Evolutionary conservation across 1,284 basidiomycete species (phyloP).

Genomic region (Fomitiporia mediterranea): DNA sequence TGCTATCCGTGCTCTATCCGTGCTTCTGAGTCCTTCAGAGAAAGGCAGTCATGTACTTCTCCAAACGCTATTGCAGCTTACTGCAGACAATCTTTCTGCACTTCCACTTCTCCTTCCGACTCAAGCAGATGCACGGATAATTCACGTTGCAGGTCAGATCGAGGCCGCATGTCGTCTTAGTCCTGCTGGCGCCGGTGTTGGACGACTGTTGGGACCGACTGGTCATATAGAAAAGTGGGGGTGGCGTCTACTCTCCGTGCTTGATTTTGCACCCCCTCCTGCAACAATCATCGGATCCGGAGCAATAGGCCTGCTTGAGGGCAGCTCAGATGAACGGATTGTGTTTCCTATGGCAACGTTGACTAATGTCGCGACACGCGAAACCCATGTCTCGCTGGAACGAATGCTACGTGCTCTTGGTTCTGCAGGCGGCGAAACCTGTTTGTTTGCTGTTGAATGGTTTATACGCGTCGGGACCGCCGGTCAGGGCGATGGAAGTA

Average conservation of each 20-base stretch:
- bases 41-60: conserved; percentile 43
- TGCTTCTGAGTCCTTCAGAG: conserved; percentile 41
- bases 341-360: conserved; percentile 59
- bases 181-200: conserved; percentile 41
- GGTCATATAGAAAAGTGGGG: conserved; percentile 90
- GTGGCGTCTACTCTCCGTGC: conserved; percentile 70
- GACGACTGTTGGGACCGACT: conserved; percentile 69
- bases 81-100: conserved; percentile 60
- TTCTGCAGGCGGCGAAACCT: conserved; percentile 60
- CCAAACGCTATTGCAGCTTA: conserved; percentile 49
- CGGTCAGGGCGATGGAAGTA: conserved; percentile 36
- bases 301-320: conserved; percentile 48
- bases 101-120: conserved; percentile 72
- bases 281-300: conserved; percentile 45
- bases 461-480: conserved; percentile 58
- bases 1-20: conserved; percentile 44
- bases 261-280: conserved; percentile 62
- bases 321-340: conserved; percentile 32
- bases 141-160: conserved; percentile 61
- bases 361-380: conserved; percentile 53
- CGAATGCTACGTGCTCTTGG: conserved; percentile 74
- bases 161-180: conserved; percentile 62
- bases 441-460: conserved; percentile 78
- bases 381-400: conserved; percentile 52
- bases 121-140: conserved; percentile 66